A percentile compares a stretch with the other conserved stretches of the same genome.
These are phyloP conservation scores for Sequoiadendron giganteum DNA, from an alignment of 75 land plant species.

Conservation along the genomic window DNA sequence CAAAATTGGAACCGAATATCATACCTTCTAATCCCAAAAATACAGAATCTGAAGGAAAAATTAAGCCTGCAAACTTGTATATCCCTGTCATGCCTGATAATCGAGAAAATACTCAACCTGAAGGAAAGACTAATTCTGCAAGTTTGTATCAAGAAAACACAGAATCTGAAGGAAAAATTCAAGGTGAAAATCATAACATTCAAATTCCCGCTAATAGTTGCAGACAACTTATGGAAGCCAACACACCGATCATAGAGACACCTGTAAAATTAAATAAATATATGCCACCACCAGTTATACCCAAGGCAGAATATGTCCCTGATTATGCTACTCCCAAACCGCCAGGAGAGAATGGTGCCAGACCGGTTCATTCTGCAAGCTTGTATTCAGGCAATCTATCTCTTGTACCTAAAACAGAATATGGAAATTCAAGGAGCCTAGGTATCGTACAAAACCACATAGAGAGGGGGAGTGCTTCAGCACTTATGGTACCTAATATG, in stretches of 20 bases:
- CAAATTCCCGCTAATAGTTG: not conserved
- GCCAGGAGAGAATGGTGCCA: not conserved
- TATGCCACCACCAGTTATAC: not conserved
- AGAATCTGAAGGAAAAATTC: not conserved
- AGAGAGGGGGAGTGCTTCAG: not conserved
- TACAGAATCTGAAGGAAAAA: not conserved
- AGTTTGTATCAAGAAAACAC: not conserved
- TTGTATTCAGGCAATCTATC: not conserved
- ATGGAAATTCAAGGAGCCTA: not conserved
- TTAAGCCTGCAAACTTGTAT: not conserved
- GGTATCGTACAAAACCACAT: not conserved
- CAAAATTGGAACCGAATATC: no score
- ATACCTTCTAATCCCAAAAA: no score
- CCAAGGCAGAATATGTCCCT: not conserved
- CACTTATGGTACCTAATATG: not conserved
- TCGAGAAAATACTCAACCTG: not conserved
- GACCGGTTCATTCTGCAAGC: not conserved
- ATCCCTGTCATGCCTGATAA: not conserved
- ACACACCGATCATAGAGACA: not conserved
- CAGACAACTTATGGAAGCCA: not conserved
- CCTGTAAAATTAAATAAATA: not conserved
- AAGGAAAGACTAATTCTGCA: not conserved
- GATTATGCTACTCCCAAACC: not conserved
- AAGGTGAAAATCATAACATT: not conserved
- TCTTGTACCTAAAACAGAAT: not conserved